Base-by-base conservation (phyloP, 257 asterid species). In the Thymus quinquecostatus region DNA sequence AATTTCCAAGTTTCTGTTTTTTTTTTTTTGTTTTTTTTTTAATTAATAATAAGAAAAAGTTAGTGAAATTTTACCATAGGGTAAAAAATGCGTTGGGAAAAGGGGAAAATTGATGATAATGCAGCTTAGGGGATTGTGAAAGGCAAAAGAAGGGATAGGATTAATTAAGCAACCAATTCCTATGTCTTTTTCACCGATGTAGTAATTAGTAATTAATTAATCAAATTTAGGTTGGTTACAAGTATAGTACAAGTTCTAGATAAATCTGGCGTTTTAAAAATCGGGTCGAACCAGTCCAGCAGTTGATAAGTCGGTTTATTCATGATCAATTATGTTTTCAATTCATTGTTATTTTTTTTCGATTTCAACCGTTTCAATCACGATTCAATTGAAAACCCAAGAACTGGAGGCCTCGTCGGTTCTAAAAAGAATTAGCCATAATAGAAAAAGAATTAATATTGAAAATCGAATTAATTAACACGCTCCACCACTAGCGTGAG, bases 101-200 rank as follows among this genome's bases (percentile, higher is more conserved):
- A 56, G 79, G 38, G 78, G 69, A 69, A 21, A 59, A 76, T 79
- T 72, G 87, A 78, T 85, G 85, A 81, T 51, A 73, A 64, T 64
- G 85, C 80, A 75, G 84, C 86, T 77, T 87, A 71, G 96, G 95
- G 77, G 84, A 55, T 69, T 80, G 88, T 80, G 95, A 89, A 91
- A 87, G 84, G 75, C 75, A 73, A 80, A 79, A 79, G 78, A 68
- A 65, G 32, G 51, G 50, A 47, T 69, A 71, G 73, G 77, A 78
- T 80, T 85, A 85, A 78, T 80, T 85, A 85, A 75, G 81, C 82
- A 68, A 78, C 70, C 73, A 70, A 75, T 75, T 82, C 80, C 80
- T 63, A 66, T 77, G 77, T 61, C 77, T 74, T 71, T 72, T 82
- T 65, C 70, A 71, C 69, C 2, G 44, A 54, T 56, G 61, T 57